Evolutionary conservation across 2,329 filamentous ascomycete species (phyloP).

Genomic region (Colletotrichum chrysophilum): DNA sequence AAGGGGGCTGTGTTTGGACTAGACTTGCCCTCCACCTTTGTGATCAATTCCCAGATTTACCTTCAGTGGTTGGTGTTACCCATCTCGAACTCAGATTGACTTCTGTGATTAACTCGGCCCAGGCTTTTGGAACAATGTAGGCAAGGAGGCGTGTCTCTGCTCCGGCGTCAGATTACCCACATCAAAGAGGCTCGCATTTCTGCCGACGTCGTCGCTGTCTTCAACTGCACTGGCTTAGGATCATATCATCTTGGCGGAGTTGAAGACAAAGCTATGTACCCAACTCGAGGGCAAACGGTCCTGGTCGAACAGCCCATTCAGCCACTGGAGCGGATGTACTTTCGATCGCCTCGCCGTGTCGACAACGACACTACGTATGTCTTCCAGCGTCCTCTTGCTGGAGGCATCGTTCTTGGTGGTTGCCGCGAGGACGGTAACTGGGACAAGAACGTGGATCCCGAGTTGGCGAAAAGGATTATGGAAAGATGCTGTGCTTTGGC

Average conservation of each 20-base stretch:
- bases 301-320: slow-evolving; percentile 40
- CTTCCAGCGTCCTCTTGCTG: slow-evolving; percentile 43
- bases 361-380: slow-evolving; percentile 47
- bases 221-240: slow-evolving; percentile 86
- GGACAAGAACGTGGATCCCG: slow-evolving; percentile 31
- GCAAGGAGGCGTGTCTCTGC: slow-evolving; percentile 72
- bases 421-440: slow-evolving; percentile 36
- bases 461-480: slow-evolving; percentile 37
- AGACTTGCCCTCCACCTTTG: slow-evolving; percentile 38
- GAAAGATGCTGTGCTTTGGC: slow-evolving; percentile 35
- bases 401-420: slow-evolving; percentile 37
- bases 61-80: slow-evolving; percentile 65
- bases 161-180: slow-evolving; percentile 69
- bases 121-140: slow-evolving; percentile 77
- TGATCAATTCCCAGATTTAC: slow-evolving; percentile 81
- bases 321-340: slow-evolving; percentile 40
- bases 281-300: slow-evolving; percentile 74
- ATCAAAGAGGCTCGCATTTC: slow-evolving; percentile 68
- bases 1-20: slow-evolving; percentile 37
- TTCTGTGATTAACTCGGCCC: background rate
- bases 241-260: slow-evolving; percentile 82
- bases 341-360: slow-evolving; percentile 44
- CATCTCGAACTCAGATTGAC: background rate
- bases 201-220: slow-evolving; percentile 64
- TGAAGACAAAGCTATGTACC: slow-evolving; percentile 73